Conservation (phyloP, 2,329 filamentous ascomycete genomes). For the Beauveria sp. region DNA sequence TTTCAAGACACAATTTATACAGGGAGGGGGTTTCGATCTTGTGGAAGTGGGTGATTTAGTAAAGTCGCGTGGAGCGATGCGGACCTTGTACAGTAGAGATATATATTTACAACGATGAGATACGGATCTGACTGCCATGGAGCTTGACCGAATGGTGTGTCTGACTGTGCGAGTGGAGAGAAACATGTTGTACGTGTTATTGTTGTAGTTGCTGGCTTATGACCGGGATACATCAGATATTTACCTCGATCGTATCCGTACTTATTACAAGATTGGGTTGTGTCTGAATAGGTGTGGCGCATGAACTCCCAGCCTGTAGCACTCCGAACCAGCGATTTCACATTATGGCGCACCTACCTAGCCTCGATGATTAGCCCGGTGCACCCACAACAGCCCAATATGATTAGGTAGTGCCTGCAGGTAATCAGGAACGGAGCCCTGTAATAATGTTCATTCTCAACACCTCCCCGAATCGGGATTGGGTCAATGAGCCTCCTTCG, state of each 20-base stretch:
- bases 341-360: not conserved
- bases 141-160: too few relatives aligned
- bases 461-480: too few relatives aligned
- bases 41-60: not conserved
- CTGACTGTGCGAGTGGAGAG: too few relatives aligned
- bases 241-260: too few relatives aligned
- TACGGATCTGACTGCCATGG: not conserved
- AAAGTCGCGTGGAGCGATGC: not conserved
- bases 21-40: not conserved
- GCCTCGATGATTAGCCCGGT: not conserved
- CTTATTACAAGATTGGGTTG: too few relatives aligned
- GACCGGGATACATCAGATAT: too few relatives aligned
- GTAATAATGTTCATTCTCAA: too few relatives aligned
- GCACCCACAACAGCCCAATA: not conserved
- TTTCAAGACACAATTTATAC: not conserved
- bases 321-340: not conserved
- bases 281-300: not conserved
- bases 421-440: too few relatives aligned
- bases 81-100: constrained; percentile 2
- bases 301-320: not conserved
- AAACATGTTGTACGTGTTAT: too few relatives aligned
- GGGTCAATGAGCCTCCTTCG: too few relatives aligned
- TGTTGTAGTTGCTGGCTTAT: too few relatives aligned
- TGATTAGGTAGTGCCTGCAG: too few relatives aligned
- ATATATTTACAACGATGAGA: not conserved